Conservation (phyloP, 164 flowering plant species). For the Cinnamomum chago region DNA sequence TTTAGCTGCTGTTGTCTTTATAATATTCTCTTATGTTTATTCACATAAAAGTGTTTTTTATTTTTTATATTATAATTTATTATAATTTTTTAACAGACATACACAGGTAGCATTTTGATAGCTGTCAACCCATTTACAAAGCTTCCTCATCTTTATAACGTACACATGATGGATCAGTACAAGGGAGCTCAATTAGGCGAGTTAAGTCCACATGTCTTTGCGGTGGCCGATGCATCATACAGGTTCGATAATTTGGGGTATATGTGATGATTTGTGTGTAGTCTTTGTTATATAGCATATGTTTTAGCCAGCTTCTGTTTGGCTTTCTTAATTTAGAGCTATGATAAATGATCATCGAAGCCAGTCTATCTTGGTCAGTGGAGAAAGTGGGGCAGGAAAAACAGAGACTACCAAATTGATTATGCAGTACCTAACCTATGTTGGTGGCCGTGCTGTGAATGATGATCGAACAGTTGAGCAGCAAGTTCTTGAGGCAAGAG, state of each 20-base stretch:
- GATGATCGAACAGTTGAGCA: conserved; percentile 94
- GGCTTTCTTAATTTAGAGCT: conserved; percentile 52
- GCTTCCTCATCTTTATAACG: conserved; percentile 94
- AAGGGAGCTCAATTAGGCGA: conserved; percentile 94
- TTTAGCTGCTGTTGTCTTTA: neutral
- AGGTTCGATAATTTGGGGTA: conserved; percentile 41
- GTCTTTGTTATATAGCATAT: conserved; percentile 2
- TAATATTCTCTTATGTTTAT: neutral
- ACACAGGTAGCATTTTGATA: conserved; percentile 97
- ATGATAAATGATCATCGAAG: conserved; percentile 76
- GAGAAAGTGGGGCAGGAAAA: conserved; percentile 99
- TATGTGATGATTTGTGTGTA: neutral
- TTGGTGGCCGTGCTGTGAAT: conserved; percentile 89
- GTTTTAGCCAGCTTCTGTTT: conserved; percentile 19
- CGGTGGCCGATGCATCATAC: conserved; percentile 97
- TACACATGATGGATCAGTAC: conserved; percentile 97
- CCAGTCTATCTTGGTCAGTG: conserved; percentile 97
- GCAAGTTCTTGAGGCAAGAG: conserved; percentile 95
- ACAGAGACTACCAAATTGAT: conserved; percentile 99
- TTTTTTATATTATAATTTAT: neutral
- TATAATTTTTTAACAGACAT: conserved; percentile 50
- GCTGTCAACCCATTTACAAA: conserved; percentile 97
- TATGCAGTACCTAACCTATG: conserved; percentile 94
- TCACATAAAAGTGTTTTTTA: neutral
- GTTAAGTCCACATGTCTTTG: conserved; percentile 98